Base-by-base conservation (phyloP, 116 monocot species). In the Iris pallida region DNA sequence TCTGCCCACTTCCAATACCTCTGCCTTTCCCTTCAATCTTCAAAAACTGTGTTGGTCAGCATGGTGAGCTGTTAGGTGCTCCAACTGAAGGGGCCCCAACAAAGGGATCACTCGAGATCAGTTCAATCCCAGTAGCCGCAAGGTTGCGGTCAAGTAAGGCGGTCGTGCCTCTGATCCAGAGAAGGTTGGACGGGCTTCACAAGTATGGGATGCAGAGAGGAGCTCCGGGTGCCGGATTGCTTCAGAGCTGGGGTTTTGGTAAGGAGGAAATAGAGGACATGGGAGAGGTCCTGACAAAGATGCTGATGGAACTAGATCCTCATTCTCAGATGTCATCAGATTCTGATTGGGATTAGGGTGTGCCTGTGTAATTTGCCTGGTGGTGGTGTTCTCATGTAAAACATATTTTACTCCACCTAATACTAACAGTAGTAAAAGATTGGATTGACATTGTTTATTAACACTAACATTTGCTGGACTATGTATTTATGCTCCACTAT, bases 21-120 rank as follows among this genome's bases (percentile, higher is more conserved):
- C 73, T 98, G 10, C 83, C 98, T 4, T 97, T 98, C 64, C 93
- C 93, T 8, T 80, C 92, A 47, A 86, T 98, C 13, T 98, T 98
- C 43, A 20, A 68, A 53, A 63, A 68, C 47, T 70, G 57, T 16
- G 67, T 91, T 8, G 96, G 89, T 55, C 68, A 43, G 19, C 76
- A 69, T 14, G 91, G 96, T 15, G 96, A 89, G 64, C 46, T 85
- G 45, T 63, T 79, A 8, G 57, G 4, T 1, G 4, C 48, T 46
- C 57, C 53, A 44, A 0, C 16, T 19, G 42, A 64, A 41, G 56
- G 64, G 63, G 8, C 20, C 41, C 6, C 61, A 10, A 17, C 57
- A 71, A 54, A 84, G 47, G 94, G 92, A 45, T 78, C 96, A 6
- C 78, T 91, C 40, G 90, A 98, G 15, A 61, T 92, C 19, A 69